These are phyloP conservation scores for Microcos paniculata DNA, from an alignment of 345 rosid species.

Conservation along the genomic window DNA sequence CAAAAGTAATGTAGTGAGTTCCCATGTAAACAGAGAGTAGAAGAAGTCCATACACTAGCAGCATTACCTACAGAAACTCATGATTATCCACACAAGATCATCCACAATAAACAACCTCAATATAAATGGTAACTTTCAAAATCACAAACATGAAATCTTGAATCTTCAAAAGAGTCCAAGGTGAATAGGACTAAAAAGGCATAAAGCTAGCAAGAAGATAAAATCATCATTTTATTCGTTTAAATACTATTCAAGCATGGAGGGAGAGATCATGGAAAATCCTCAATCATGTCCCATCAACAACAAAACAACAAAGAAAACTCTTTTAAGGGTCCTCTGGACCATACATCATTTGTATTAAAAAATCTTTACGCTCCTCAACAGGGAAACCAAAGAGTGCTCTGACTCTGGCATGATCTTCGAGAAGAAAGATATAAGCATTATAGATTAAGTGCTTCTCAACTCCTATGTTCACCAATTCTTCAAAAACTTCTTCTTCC, in stretches of 20 bases:
- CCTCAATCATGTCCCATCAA: neutral
- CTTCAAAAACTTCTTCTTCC: slow-evolving; percentile 17
- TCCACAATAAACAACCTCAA: slow-evolving; percentile 1
- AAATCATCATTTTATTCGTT: neutral
- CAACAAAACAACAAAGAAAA: neutral
- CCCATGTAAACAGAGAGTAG: neutral
- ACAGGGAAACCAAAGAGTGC: slow-evolving; percentile 23
- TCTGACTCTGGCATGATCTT: slow-evolving; percentile 19
- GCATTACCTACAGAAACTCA: neutral
- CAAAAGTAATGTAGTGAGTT: neutral
- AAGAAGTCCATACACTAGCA: neutral
- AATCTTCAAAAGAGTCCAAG: neutral
- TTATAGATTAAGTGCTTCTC: slow-evolving; percentile 3
- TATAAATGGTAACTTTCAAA: neutral
- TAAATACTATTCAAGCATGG: neutral
- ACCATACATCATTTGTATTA: slow-evolving; percentile 26
- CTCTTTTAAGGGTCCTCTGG: slow-evolving; percentile 1
- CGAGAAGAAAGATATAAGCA: slow-evolving; percentile 21
- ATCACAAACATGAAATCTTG: neutral
- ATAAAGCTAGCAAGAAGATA: neutral
- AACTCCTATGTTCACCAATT: slow-evolving; percentile 17
- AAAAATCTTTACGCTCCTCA: slow-evolving; percentile 21
- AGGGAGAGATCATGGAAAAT: neutral
- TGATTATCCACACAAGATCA: neutral
- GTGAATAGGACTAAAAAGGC: neutral